Evolutionary conservation across 1,284 basidiomycete species (phyloP).

Genomic region (Rhodotorula sp.): DNA sequence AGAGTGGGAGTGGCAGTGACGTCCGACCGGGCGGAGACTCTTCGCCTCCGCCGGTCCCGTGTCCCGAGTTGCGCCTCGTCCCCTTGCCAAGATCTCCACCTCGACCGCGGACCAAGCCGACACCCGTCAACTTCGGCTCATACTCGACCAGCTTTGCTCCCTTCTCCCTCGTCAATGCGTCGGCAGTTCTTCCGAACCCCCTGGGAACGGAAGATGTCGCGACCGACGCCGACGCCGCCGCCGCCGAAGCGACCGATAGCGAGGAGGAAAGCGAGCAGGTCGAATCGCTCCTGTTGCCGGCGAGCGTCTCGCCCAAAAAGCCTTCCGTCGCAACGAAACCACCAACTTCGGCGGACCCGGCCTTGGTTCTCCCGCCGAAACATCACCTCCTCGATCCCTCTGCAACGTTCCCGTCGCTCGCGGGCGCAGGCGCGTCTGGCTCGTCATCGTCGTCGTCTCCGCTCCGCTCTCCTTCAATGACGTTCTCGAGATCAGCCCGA

Average conservation of each 20-base stretch:
- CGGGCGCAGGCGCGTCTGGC: background rate
- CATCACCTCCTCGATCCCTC: too few relatives aligned
- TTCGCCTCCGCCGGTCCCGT: background rate
- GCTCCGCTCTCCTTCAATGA: constrained; percentile 8
- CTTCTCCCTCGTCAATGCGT: background rate
- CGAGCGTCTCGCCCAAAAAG: background rate
- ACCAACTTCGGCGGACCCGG: too few relatives aligned
- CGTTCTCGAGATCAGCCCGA: background rate
- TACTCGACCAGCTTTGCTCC: background rate
- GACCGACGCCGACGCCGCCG: background rate
- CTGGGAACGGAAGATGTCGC: background rate
- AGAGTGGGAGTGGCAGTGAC: background rate
- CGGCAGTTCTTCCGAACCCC: too few relatives aligned
- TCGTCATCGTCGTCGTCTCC: constrained; percentile 20
- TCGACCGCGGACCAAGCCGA: background rate
- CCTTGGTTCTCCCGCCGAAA: too few relatives aligned
- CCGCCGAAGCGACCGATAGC: constrained; percentile 26
- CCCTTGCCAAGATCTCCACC: constrained; percentile 3
- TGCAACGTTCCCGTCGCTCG: background rate
- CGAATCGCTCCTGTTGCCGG: constrained; percentile 14
- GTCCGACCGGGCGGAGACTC: background rate
- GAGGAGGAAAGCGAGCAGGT: constrained; percentile 30
- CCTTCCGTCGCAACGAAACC: background rate
- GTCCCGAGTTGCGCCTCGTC: background rate
- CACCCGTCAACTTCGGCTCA: background rate